Evolutionary conservation across 345 rosid genomes (phyloP).

Genomic region (Corchorus capsularis): DNA sequence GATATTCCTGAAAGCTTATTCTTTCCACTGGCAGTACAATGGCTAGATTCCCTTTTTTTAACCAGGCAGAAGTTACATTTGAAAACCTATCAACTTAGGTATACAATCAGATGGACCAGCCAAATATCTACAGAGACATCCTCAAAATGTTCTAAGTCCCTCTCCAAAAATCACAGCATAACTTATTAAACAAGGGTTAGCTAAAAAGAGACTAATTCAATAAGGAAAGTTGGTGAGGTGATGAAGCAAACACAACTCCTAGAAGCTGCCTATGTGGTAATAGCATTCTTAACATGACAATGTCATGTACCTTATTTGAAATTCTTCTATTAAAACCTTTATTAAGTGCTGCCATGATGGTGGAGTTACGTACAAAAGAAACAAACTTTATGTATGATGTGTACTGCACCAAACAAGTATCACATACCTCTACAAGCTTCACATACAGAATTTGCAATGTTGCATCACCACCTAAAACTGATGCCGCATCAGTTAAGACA

Average conservation of each 20-base stretch:
- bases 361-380: neutral
- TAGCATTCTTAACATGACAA: constrained; percentile 7
- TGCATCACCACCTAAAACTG: constrained; percentile 88
- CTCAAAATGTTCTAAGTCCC: neutral
- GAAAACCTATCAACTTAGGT: constrained; percentile 1
- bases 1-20: neutral
- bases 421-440: constrained; percentile 86
- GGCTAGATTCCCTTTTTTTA: neutral
- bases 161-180: neutral
- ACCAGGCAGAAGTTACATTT: neutral
- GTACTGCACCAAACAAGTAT: constrained; percentile 11
- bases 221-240: neutral
- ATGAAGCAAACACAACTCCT: neutral
- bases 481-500: constrained; percentile 87
- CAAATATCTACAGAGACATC: neutral
- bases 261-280: neutral
- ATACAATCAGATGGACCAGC: neutral
- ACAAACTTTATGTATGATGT: constrained; percentile 4
- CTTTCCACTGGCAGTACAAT: neutral
- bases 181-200: neutral
- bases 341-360: neutral
- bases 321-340: neutral
- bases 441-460: constrained; percentile 78
- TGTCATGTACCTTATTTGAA: constrained; percentile 6
- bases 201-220: neutral